These are phyloP conservation scores for Thozetella sp. DNA, from an alignment of 495 filamentous ascomycete genomes.

Conservation along the genomic window DNA sequence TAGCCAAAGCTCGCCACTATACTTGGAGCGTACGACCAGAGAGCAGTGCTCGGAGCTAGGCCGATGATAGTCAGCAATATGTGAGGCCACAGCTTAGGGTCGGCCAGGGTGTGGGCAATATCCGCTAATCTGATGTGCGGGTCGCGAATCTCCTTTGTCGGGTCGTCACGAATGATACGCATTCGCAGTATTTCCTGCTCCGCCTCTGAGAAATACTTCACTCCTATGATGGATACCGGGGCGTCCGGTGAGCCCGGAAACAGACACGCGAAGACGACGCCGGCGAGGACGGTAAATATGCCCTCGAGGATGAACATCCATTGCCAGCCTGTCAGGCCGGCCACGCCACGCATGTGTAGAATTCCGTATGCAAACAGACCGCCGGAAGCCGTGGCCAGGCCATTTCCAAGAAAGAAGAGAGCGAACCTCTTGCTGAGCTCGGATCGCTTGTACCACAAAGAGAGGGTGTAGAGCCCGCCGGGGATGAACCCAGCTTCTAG, in stretches of 20 bases:
- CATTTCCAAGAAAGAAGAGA: neutral
- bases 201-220: constrained; percentile 39
- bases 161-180: constrained; percentile 47
- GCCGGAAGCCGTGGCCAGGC: neutral
- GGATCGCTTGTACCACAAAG: neutral
- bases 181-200: constrained; percentile 42
- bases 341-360: neutral
- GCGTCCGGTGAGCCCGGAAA: neutral
- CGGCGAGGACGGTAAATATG: neutral
- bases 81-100: constrained; percentile 33
- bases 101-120: constrained; percentile 18
- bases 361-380: neutral
- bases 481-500: neutral
- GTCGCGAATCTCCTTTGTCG: constrained; percentile 26
- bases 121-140: neutral
- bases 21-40: constrained; percentile 39
- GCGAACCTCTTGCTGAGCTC: neutral
- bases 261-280: neutral
- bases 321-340: neutral
- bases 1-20: constrained; percentile 35
- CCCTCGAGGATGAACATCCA: neutral
- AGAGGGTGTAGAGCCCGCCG: neutral
- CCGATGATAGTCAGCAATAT: constrained; percentile 34
- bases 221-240: neutral
- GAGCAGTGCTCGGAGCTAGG: constrained; percentile 35